Evolutionary conservation across 164 flowering plant genomes (phyloP), one percentile per base, ranked within the genome.

Genomic region (Saururus chinensis): DNA sequence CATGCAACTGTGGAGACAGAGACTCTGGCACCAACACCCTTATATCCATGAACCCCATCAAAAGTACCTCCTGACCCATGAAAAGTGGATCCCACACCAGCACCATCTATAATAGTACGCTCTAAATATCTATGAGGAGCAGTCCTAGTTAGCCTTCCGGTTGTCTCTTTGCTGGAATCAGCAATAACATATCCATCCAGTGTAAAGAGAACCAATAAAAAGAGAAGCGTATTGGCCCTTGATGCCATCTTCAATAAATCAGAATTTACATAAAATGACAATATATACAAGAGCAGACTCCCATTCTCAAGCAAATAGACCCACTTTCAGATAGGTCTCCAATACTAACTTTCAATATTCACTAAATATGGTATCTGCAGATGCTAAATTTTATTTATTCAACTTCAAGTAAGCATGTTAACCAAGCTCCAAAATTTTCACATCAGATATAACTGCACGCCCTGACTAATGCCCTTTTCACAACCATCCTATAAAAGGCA

Each of bases 1-100:
- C 86, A 71, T 10, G 96, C 95, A 74, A 93, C 99, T 0, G 96
- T 87, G 21, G 84, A 81, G 25, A 84, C 86, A 14, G 96, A 82
- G 58, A 93, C 96, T 73, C 75, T 88, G 59, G 61, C 73, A 64
- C 41, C 76, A 37, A 71, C 78, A n/a, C 60, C 75, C 48, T 76
- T 80, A 68, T 63, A 71, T 56, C 71, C 85, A 62, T 68, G 71
- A 57, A 73, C 19, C 51, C 53, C 72, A 56, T 26, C 23, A 41
- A 6, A 60, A 56, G 59, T 42, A 60, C 62, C 72, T 51, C 75
- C 75, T 40, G 75, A 70, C 62, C 62, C 67, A 24, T 11, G 63
- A 45, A 80, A 60, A 7, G 53, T 61, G 61, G 71, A 78, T 74
- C 78, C 84, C 21, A 64, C 61, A 63, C 86, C 89, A 57, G 83